Percentiles rank a stretch among this genome's conserved stretches.
phyloP scores from a whole-genome alignment of 345 rosid genomes.

The Sonneratia alba region DNA sequence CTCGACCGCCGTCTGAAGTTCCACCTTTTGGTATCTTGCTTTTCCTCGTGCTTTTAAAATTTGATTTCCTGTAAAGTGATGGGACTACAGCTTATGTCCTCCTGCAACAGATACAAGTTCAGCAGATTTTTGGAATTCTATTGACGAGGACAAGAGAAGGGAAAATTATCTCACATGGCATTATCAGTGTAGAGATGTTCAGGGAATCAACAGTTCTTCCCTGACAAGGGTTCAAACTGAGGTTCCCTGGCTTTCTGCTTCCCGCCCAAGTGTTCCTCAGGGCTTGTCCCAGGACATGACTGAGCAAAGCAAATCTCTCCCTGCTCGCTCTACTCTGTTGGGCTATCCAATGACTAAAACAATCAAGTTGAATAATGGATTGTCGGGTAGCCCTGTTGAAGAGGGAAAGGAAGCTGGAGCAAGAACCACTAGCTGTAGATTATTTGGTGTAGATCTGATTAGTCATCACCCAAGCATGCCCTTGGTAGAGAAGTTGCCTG shows the following conservation, averaged over 20 bases:
- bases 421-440: conserved; percentile 35
- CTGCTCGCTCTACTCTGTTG: conserved; percentile 34
- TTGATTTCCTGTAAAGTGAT: background rate
- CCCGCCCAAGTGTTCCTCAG: conserved; percentile 33
- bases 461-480: conserved; percentile 23
- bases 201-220: conserved; percentile 21
- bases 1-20: conserved; percentile 41
- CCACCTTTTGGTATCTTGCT: conserved; percentile 33
- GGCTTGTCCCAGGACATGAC: conserved; percentile 32
- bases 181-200: conserved; percentile 34
- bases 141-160: conserved; percentile 40
- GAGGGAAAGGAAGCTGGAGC: conserved; percentile 41
- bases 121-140: conserved; percentile 50
- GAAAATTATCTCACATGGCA: conserved; percentile 39
- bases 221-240: conserved; percentile 33
- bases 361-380: conserved; percentile 30
- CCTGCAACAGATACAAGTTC: conserved; percentile 20
- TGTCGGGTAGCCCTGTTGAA: conserved; percentile 22
- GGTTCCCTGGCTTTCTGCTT: conserved; percentile 40
- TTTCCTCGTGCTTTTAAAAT: background rate
- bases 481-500: conserved; percentile 25
- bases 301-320: conserved; percentile 42
- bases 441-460: conserved; percentile 71
- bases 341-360: conserved; percentile 30
- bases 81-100: background rate